Conservation (phyloP, 352 stramenopile genomes). For the Pythium phragmiticola region DNA sequence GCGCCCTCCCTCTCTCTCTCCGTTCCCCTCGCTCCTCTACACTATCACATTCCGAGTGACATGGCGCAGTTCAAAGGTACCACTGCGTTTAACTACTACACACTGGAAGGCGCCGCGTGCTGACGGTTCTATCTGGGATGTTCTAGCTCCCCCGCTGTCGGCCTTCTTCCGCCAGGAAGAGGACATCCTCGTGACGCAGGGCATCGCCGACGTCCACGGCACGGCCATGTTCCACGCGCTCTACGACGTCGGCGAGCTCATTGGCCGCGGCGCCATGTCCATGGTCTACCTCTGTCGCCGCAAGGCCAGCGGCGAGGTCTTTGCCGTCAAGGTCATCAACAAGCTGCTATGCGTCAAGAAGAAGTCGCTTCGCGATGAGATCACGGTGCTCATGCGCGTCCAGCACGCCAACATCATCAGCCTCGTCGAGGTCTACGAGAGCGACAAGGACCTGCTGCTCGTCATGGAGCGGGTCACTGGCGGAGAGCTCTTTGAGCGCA, state of each 20-base stretch:
- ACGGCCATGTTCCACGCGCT: conserved; percentile 87
- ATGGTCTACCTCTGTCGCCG: conserved; percentile 83
- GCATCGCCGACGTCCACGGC: conserved; percentile 76
- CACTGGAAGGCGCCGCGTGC: background rate
- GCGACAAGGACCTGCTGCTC: conserved; percentile 83
- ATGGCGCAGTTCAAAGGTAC: conserved; percentile 81
- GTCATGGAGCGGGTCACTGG: conserved; percentile 88
- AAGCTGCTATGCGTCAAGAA: conserved; percentile 86
- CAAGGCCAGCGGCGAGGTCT: conserved; percentile 80
- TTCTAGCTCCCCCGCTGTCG: conserved; percentile 38
- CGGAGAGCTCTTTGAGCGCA: conserved; percentile 82
- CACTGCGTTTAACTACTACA: background rate
- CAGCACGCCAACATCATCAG: conserved; percentile 89
- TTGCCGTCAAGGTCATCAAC: conserved; percentile 88
- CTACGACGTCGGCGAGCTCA: conserved; percentile 87
- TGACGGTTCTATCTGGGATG: too few relatives aligned
- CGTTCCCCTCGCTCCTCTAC: background rate
- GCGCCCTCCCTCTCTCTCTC: background rate
- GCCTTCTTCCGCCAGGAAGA: conserved; percentile 89
- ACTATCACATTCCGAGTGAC: background rate
- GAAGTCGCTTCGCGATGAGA: conserved; percentile 71
- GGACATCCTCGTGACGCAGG: conserved; percentile 79
- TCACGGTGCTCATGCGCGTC: conserved; percentile 75
- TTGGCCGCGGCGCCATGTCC: conserved; percentile 78
- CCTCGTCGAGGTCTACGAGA: conserved; percentile 85